These are phyloP conservation scores for Hibiscus syriacus DNA, from an alignment of 345 rosid species.

Conservation along the genomic window DNA sequence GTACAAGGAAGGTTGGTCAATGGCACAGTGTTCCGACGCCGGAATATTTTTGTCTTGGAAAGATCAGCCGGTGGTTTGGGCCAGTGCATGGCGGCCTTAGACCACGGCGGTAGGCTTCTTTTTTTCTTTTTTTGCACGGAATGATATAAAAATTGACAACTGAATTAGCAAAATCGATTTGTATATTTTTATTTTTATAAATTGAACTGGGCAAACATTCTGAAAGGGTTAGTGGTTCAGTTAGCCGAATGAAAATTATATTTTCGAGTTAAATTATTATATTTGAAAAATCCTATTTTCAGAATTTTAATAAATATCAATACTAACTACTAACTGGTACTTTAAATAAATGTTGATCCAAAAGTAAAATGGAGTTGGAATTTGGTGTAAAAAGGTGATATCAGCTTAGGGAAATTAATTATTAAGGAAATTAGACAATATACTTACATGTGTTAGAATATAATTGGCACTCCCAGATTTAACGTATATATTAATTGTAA, in stretches of 20 bases:
- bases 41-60: conserved; percentile 93
- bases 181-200: neutral
- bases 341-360: too few species aligned
- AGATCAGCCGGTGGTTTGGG: conserved; percentile 94
- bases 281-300: too few species aligned
- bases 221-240: neutral
- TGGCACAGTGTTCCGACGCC: conserved; percentile 54
- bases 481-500: too few species aligned
- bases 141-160: neutral
- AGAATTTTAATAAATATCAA: too few species aligned
- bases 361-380: conserved; percentile 28
- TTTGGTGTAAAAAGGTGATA: conserved; percentile 11
- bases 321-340: too few species aligned
- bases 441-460: too few species aligned
- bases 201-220: neutral
- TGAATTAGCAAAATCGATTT: neutral
- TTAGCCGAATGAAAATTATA: neutral
- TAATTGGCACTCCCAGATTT: too few species aligned
- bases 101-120: conserved; percentile 4
- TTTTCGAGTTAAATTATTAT: too few species aligned
- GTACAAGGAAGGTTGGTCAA: conserved; percentile 90
- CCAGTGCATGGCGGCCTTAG: conserved; percentile 93
- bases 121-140: neutral
- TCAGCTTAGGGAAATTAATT: neutral
- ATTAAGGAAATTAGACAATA: too few species aligned